Evolutionary conservation across 768 basidiomycete species (phyloP), one percentile per base, ranked within the genome.

Genomic region (Tricholoma terreum): DNA sequence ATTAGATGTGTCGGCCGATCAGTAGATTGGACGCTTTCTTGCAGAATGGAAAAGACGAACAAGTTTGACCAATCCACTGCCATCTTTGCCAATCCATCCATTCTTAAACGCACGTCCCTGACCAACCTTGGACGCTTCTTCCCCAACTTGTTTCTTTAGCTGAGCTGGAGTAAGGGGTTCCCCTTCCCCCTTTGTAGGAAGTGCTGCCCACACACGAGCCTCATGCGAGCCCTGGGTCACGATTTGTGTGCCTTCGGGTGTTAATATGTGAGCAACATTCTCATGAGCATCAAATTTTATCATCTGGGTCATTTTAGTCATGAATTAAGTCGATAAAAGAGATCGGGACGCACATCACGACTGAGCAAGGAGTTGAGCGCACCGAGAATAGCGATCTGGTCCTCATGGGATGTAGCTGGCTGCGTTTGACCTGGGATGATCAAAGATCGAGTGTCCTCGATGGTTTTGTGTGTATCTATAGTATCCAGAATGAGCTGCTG

Each of bases 51-150:
- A n/a, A 10, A 30, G 50, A 81, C 91, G 62, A 60, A 96, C 95
- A 60, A 87, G 78, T 75, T 90, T 90, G 46, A 96, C 84, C 62
- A 99, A 84, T 17, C 90, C 92, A 60, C 84, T 82, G 7, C 90
- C 92, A 61, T 96, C 90, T 72, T 98, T 98, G 19, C 78, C 81
- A 60, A 98, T 93, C 97, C 97, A 99, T 55, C 90, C 91, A 64
- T 90, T 94, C 77, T 95, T 98, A 82, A 99, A 97, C 17, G 96
- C 97, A 61, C 90, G 84, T 8, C 89, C 89, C 75, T 98, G 97
- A 0, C 97, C 97, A 56, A 98, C 83, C 75, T 95, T 97, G 14
- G 92, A 87, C 6, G 85, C 81, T 64, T 97, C 94, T 56, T 91
- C 89, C 12, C 96, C 96, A 12, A 98, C 82, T 57, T 72, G 71